Conservation (phyloP, 179 eudicot species). For the Beta lomatogona region DNA sequence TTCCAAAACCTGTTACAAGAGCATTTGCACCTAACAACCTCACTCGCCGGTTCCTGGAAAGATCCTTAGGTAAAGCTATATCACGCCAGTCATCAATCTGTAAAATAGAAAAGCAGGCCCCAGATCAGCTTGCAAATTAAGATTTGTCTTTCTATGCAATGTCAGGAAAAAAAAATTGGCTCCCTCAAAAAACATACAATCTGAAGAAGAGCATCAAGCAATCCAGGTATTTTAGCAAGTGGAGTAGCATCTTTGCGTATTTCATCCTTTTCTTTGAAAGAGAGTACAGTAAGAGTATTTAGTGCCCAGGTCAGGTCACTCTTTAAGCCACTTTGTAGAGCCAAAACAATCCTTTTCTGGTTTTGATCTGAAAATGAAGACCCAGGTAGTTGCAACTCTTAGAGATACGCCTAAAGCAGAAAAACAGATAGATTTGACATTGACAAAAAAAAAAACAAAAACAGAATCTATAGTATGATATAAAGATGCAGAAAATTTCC, state of each 20-base stretch:
- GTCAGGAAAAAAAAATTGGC: background rate
- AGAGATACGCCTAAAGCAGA: background rate
- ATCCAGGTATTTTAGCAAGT: conserved; percentile 85
- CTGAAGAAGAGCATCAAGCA: conserved; percentile 96
- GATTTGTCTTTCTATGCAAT: background rate
- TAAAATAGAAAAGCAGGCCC: conserved; percentile 10
- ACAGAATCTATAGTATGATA: background rate
- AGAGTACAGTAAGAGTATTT: conserved; percentile 83
- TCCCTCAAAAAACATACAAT: conserved; percentile 59
- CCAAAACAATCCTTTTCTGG: conserved; percentile 87
- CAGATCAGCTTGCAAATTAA: background rate
- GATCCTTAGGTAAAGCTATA: conserved; percentile 78
- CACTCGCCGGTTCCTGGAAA: conserved; percentile 59
- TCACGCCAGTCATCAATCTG: conserved; percentile 99
- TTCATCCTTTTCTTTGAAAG: conserved; percentile 97
- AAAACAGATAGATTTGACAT: background rate
- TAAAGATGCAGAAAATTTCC: background rate
- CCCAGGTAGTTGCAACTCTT: background rate
- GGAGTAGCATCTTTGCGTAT: conserved; percentile 92
- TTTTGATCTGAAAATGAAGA: conserved; percentile 67
- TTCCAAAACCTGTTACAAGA: conserved; percentile 86
- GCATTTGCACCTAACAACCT: conserved; percentile 79
- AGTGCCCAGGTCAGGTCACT: conserved; percentile 96
- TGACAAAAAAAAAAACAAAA: background rate
- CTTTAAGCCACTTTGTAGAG: conserved; percentile 97